Evolutionary conservation across 1,284 basidiomycete genomes (phyloP).

Genomic region (Chondrostereum purpureum): DNA sequence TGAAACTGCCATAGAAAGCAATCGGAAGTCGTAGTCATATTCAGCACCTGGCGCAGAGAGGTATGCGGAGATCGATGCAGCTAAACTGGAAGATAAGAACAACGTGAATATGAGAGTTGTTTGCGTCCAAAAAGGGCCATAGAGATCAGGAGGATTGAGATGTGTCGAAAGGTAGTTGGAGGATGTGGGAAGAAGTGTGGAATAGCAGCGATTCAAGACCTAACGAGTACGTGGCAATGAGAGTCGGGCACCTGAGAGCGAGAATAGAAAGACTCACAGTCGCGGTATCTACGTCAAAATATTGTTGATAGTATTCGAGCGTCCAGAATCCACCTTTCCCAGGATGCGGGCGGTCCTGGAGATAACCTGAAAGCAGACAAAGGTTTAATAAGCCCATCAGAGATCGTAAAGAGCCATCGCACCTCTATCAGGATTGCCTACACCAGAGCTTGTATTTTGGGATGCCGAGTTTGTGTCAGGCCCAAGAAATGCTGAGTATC

Average conservation of each 20-base stretch:
- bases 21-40: slow-evolving; percentile 78
- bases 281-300: slow-evolving; percentile 77
- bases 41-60: slow-evolving; percentile 52
- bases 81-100: slow-evolving; percentile 87
- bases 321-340: slow-evolving; percentile 62
- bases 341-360: slow-evolving; percentile 37
- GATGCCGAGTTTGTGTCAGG: slow-evolving; percentile 24
- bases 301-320: slow-evolving; percentile 72
- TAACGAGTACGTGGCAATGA: slow-evolving; percentile 20
- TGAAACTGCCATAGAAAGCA: slow-evolving; percentile 76
- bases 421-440: slow-evolving; percentile 48
- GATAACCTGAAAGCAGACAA: slow-evolving; percentile 36
- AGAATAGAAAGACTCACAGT: slow-evolving; percentile 36
- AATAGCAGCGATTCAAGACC: slow-evolving; percentile 68
- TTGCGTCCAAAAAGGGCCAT: slow-evolving; percentile 93
- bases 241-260: no score
- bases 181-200: slow-evolving; percentile 61
- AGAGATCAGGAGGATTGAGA: slow-evolving; percentile 68
- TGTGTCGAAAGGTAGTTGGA: slow-evolving; percentile 52
- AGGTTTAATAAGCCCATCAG: slow-evolving; percentile 4
- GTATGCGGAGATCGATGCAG: slow-evolving; percentile 76
- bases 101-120: slow-evolving; percentile 88
- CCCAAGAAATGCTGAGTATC: slow-evolving; percentile 50
- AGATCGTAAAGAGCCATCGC: no score
- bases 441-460: slow-evolving; percentile 22